A percentile compares a stretch with the other conserved stretches of the same genome.
Evolutionary conservation across 441 rosid genomes (phyloP).

Genomic region (Aquilaria agallochum): DNA sequence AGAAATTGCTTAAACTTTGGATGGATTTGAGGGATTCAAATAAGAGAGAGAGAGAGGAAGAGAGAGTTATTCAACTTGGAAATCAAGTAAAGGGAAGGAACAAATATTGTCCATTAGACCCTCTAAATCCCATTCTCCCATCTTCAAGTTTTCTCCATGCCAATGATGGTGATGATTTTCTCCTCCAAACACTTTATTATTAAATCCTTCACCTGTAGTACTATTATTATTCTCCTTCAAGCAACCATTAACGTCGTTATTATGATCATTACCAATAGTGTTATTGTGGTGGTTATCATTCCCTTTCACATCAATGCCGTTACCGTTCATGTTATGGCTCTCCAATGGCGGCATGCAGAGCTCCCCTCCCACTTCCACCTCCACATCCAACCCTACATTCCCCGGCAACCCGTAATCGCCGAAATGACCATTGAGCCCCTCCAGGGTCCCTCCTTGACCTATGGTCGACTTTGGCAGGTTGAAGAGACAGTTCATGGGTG

Average conservation of each 20-base stretch:
- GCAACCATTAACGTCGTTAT: slow-evolving; percentile 26
- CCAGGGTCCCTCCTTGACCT: slow-evolving; percentile 14
- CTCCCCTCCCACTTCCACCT: slow-evolving; percentile 42
- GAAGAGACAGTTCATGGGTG: slow-evolving; percentile 17
- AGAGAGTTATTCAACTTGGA: slow-evolving; percentile 45
- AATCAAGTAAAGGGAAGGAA: slow-evolving; percentile 55
- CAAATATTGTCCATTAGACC: slow-evolving; percentile 49
- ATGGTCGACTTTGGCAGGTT: slow-evolving; percentile 19
- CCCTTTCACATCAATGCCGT: slow-evolving; percentile 22
- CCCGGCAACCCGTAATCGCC: slow-evolving; percentile 20
- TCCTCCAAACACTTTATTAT: slow-evolving; percentile 24
- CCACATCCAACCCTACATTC: slow-evolving; percentile 24
- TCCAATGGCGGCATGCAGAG: slow-evolving; percentile 51
- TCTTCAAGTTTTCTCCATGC: slow-evolving; percentile 49
- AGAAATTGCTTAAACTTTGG: slow-evolving; percentile 7
- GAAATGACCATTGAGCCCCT: slow-evolving; percentile 7
- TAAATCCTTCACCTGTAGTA: slow-evolving; percentile 34
- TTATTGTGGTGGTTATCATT: slow-evolving; percentile 29
- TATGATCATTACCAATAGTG: too few relatives aligned
- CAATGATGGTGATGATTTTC: slow-evolving; percentile 40
- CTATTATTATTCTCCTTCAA: slow-evolving; percentile 31
- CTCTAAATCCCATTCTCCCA: slow-evolving; percentile 72
- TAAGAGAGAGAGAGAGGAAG: neutral
- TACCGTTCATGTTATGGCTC: slow-evolving; percentile 24
- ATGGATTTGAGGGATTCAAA: slow-evolving; percentile 3